Evolutionary conservation across 257 asterid species (phyloP).

Genomic region (Phtheirospermum japonicum): DNA sequence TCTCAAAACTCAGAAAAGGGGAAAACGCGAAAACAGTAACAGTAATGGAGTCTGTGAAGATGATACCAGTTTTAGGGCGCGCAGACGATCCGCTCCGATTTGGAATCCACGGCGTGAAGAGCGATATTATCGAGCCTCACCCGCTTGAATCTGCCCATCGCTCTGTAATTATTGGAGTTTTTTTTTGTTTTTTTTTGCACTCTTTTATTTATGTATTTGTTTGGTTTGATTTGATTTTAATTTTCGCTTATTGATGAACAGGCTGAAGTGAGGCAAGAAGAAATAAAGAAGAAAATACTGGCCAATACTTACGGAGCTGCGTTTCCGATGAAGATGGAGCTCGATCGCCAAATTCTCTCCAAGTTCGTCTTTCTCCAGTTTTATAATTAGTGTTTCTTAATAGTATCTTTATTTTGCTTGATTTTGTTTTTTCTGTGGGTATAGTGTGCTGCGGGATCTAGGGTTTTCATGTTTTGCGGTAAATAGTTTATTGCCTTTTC

Average conservation of each 20-base stretch:
- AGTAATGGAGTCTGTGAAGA: constrained; percentile 51
- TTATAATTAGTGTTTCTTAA: background rate
- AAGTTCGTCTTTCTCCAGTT: constrained; percentile 39
- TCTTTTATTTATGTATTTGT: background rate
- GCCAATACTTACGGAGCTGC: constrained; percentile 62
- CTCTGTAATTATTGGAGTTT: constrained; percentile 43
- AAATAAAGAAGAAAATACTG: constrained; percentile 44
- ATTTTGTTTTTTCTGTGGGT: constrained; percentile 16
- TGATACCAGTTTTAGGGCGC: constrained; percentile 42
- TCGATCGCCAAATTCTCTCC: constrained; percentile 64
- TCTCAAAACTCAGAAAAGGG: background rate
- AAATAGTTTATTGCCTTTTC: background rate
- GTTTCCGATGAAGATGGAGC: constrained; percentile 72
- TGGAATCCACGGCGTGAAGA: constrained; percentile 87
- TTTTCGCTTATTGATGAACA: constrained; percentile 30
- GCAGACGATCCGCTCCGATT: constrained; percentile 48
- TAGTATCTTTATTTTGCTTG: background rate
- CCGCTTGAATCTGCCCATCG: constrained; percentile 72
- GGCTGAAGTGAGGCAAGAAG: constrained; percentile 54
- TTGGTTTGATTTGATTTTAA: background rate
- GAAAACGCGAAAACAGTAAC: background rate
- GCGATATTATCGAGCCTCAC: constrained; percentile 77
- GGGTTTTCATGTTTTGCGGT: constrained; percentile 30
- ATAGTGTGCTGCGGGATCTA: constrained; percentile 14
- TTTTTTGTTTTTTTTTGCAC: background rate